These are phyloP conservation scores for Aureobasidium leucospermi DNA, from an alignment of 2,329 filamentous ascomycete species.

Conservation along the genomic window DNA sequence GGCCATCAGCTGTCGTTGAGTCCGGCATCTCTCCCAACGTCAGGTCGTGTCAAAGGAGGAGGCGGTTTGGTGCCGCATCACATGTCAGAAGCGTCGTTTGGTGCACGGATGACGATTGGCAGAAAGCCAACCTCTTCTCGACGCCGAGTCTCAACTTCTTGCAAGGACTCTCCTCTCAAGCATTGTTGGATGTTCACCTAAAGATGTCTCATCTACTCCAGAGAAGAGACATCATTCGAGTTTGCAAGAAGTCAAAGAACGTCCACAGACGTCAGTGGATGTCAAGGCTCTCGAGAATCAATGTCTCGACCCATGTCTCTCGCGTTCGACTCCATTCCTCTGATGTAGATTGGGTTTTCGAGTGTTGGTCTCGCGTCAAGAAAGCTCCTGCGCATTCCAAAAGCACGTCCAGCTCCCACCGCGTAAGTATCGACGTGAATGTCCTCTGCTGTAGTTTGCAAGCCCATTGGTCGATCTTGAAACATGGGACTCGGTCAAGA, in stretches of 20 bases:
- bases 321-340: not conserved
- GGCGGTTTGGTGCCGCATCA: not conserved
- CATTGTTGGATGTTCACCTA: not conserved
- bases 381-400: not conserved
- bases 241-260: not conserved
- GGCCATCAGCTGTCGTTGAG: constrained; percentile 11
- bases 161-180: not conserved
- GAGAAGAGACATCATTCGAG: not conserved
- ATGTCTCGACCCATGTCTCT: not conserved
- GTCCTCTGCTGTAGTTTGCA: not conserved
- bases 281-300: not conserved
- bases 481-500: not conserved
- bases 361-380: not conserved
- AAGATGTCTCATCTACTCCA: not conserved
- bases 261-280: not conserved
- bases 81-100: not conserved
- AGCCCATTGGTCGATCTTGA: not conserved
- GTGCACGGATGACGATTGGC: not conserved
- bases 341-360: not conserved
- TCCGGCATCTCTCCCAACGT: not conserved
- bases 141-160: not conserved
- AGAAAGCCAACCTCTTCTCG: not conserved
- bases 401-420: not conserved
- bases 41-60: not conserved
- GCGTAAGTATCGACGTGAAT: not conserved